Conservation (phyloP, 768 basidiomycete species). For the Pisolithus sp. region DNA sequence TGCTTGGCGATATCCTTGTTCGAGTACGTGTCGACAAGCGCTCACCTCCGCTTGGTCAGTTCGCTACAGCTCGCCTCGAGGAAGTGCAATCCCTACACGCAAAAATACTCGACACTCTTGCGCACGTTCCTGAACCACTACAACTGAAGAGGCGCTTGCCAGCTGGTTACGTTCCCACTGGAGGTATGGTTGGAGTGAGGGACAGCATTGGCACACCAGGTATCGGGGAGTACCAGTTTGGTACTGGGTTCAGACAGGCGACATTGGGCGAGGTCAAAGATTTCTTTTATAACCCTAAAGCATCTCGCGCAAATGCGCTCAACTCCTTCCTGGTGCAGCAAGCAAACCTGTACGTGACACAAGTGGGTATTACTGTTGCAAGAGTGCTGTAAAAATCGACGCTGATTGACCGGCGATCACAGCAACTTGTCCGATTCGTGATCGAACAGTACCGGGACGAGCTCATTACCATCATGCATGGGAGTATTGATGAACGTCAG, state of each 20-base stretch:
- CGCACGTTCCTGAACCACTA: slow-evolving; percentile 71
- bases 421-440: slow-evolving; percentile 93
- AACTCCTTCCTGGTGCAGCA: slow-evolving; percentile 92
- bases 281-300: slow-evolving; percentile 89
- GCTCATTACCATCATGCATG: slow-evolving; percentile 62
- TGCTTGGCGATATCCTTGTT: slow-evolving; percentile 80
- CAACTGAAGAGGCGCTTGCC: slow-evolving; percentile 54
- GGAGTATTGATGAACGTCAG: slow-evolving; percentile 54
- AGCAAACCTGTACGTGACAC: slow-evolving; percentile 88
- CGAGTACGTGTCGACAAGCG: slow-evolving; percentile 84
- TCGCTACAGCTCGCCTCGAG: slow-evolving; percentile 76
- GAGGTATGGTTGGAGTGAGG: slow-evolving; percentile 15
- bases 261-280: slow-evolving; percentile 87
- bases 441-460: slow-evolving; percentile 91
- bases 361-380: slow-evolving; percentile 40
- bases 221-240: slow-evolving; percentile 36
- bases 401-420: neutral
- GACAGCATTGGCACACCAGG: no score
- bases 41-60: slow-evolving; percentile 79
- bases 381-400: neutral
- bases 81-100: slow-evolving; percentile 78
- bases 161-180: slow-evolving; percentile 45
- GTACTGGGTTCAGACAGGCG: slow-evolving; percentile 69
- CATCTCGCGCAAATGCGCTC: slow-evolving; percentile 75
- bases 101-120: slow-evolving; percentile 67